Evolutionary conservation across 257 asterid genomes (phyloP), one percentile per base, ranked within the genome.

Genomic region (Echium plantagineum): DNA sequence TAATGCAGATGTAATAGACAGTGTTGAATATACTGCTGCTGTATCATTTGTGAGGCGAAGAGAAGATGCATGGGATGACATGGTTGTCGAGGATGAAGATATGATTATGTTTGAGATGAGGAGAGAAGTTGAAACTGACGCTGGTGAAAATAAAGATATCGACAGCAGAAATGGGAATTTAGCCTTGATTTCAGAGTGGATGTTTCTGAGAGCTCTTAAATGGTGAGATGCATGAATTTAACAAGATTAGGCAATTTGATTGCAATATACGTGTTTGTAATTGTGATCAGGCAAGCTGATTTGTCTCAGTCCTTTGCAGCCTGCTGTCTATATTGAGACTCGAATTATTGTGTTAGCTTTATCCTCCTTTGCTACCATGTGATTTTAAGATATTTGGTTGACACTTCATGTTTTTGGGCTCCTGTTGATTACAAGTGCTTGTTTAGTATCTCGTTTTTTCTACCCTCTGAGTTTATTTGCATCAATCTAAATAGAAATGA

Each of bases 101-200:
- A 42, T 13, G 62, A 65, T 64, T 60, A 19, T 60, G 54, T 52
- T 70, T 47, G 71, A 60, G 26, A 65, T 84, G 84, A 76, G 66
- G 64, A 80, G 76, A 20, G 75, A 74, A 28, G 80, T 63, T 60
- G 82, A 72, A 61, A 66, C 66, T 7, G 69, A 65, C 18, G 47
- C 61, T 69, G 63, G 71, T 59, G 81, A 63, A 57, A 82, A 72
- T 28, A 73, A 79, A 26, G 69, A 57, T 38, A 63, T 69, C 26
- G 69, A 69, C 35, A 68, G 21, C 18, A 12, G 24, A 4, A 68
- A 66, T 9, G 58, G 48, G 42, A 35, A 69, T 69, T 79, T 84
- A 53, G 86, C 90, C 0, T 75, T 87, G 78, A 76, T 87, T 63
- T 65, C 90, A 4, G 90, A 87, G 61, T 84, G 89, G 96, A 87